These are phyloP conservation scores for Penicillium concentricum DNA, from an alignment of 2,329 filamentous ascomycete species.

Conservation along the genomic window DNA sequence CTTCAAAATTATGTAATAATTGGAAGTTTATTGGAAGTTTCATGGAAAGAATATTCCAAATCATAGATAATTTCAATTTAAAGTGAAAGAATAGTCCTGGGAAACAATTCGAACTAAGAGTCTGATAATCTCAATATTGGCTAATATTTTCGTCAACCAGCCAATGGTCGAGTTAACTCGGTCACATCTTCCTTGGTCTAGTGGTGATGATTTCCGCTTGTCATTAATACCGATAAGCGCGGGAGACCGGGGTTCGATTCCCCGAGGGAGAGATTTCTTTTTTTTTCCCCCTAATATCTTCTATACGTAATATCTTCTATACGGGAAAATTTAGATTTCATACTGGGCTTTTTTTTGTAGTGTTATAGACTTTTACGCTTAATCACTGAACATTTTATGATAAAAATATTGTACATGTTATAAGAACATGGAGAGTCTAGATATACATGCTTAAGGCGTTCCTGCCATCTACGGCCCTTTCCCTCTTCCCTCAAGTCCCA, in stretches of 20 bases:
- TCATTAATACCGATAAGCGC: slow-evolving; percentile 29
- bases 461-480: not conserved
- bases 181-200: slow-evolving; percentile 28
- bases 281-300: not conserved
- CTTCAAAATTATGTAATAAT: too few relatives aligned
- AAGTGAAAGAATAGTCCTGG: too few relatives aligned
- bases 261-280: slow-evolving; percentile 31
- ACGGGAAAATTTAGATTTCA: too few relatives aligned
- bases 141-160: slow-evolving; percentile 12
- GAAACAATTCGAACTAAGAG: not conserved
- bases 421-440: not conserved
- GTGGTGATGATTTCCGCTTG: slow-evolving; percentile 34
- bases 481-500: not conserved
- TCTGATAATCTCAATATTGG: not conserved
- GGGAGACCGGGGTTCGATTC: slow-evolving; percentile 39
- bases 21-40: too few relatives aligned
- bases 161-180: slow-evolving; percentile 28
- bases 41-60: too few relatives aligned
- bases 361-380: too few relatives aligned
- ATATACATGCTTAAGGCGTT: not conserved
- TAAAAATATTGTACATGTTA: too few relatives aligned
- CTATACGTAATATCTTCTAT: too few relatives aligned
- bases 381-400: too few relatives aligned
- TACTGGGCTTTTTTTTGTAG: not conserved
- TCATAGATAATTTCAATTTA: too few relatives aligned